Evolutionary conservation across 768 basidiomycete genomes (phyloP).

Genomic region (Trametes punicea): DNA sequence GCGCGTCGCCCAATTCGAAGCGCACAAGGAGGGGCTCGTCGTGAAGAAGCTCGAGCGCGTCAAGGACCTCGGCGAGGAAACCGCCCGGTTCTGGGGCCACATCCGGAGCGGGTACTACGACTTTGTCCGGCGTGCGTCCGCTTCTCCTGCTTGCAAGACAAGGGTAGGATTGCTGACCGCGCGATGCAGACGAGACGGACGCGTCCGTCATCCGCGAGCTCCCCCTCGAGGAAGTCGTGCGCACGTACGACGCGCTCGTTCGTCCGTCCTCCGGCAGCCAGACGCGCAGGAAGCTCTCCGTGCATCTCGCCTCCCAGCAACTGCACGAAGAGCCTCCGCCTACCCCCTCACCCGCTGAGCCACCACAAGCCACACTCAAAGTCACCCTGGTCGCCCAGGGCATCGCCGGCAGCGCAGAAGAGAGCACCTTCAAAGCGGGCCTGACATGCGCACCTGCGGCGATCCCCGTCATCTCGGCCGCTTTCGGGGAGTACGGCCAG

Average conservation of each 20-base stretch:
- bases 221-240: conserved; percentile 16
- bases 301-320: conserved; percentile 25
- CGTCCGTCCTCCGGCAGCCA: conserved; percentile 12
- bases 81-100: conserved; percentile 23
- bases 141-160: not conserved
- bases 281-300: conserved; percentile 26
- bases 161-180: not conserved
- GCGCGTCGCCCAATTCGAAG: conserved; percentile 9
- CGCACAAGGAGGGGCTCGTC: conserved; percentile 24
- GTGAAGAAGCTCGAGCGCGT: conserved; percentile 23
- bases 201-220: conserved; percentile 17
- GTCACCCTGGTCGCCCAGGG: conserved; percentile 2
- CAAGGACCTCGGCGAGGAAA: conserved; percentile 28
- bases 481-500: conserved; percentile 6
- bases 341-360: too few relatives aligned
- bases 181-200: conserved; percentile 22
- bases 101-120: conserved; percentile 25
- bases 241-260: conserved; percentile 21
- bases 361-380: too few relatives aligned
- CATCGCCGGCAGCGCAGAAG: not conserved
- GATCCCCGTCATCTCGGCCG: conserved; percentile 15
- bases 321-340: conserved; percentile 1
- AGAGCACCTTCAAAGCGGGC: conserved; percentile 21
- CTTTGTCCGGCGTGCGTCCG: conserved; percentile 25
- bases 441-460: conserved; percentile 23